A percentile compares a stretch with the other conserved stretches of the same genome.
phyloP scores from a whole-genome alignment of 2,329 filamentous ascomycete species.

The Microsporum ferrugineum region DNA sequence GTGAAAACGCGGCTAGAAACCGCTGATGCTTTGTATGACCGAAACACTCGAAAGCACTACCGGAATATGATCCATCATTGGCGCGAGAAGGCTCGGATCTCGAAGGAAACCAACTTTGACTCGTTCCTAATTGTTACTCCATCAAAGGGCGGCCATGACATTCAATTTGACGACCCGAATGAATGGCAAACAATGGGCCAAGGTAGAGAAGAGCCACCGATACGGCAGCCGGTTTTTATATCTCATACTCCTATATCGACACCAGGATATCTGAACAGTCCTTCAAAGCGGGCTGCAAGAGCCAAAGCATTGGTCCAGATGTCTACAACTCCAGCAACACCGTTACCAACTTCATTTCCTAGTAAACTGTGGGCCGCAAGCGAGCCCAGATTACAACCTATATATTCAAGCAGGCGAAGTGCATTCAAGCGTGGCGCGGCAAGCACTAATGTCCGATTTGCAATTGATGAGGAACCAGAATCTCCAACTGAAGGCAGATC shows the following conservation, averaged over 20 bases:
- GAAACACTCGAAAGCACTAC: constrained; percentile 45
- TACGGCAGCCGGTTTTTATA: constrained; percentile 19
- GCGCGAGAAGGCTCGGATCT: constrained; percentile 35
- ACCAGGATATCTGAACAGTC: constrained; percentile 34
- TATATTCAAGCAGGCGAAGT: constrained; percentile 6
- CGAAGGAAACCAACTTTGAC: constrained; percentile 22
- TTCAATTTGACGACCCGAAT: constrained; percentile 11
- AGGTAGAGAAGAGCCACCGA: constrained; percentile 17
- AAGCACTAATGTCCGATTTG: constrained; percentile 32
- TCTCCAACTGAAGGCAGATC: constrained; percentile 32
- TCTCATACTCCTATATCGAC: constrained; percentile 30
- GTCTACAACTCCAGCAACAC: constrained; percentile 37
- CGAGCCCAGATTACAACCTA: constrained; percentile 6
- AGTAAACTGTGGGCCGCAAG: constrained; percentile 24
- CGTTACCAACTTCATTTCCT: constrained; percentile 35
- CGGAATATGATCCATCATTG: constrained; percentile 47
- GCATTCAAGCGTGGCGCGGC: constrained; percentile 14
- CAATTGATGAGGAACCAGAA: constrained; percentile 29
- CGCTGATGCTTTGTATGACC: constrained; percentile 41
- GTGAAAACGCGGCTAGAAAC: constrained; percentile 41
- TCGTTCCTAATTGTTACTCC: constrained; percentile 11
- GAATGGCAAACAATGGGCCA: constrained; percentile 28
- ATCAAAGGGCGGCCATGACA: not conserved
- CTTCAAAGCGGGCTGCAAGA: constrained; percentile 36
- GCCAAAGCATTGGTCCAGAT: constrained; percentile 31